Evolutionary conservation across 2,329 filamentous ascomycete species (phyloP).

Genomic region (Venturia oleaginea): DNA sequence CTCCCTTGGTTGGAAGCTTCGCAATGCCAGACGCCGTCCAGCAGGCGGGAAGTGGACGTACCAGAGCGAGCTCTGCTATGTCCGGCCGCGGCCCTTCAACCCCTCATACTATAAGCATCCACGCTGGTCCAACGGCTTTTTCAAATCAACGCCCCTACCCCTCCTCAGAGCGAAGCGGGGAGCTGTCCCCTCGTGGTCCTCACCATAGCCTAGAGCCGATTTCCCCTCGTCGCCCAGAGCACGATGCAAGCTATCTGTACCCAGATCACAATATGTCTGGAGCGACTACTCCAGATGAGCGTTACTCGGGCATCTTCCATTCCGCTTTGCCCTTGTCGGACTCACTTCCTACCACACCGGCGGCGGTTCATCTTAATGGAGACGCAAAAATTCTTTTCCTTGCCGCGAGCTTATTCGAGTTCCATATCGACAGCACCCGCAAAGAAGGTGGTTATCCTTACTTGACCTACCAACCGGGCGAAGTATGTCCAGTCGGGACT

Average conservation of each 20-base stretch:
- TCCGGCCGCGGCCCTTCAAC: conserved; percentile 46
- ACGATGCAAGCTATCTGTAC: background rate
- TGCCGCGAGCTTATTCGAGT: conserved; percentile 90
- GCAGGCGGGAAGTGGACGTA: conserved; percentile 37
- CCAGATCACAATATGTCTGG: background rate
- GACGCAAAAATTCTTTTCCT: conserved; percentile 75
- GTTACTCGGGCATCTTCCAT: conserved; percentile 72
- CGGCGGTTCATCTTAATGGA: conserved; percentile 6
- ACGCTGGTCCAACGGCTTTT: conserved; percentile 23
- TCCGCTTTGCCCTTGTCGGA: conserved; percentile 79
- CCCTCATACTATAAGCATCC: conserved; percentile 23
- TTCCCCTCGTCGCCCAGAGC: conserved; percentile 3
- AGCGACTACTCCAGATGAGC: conserved; percentile 22
- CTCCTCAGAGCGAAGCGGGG: conserved; percentile 15
- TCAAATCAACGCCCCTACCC: conserved; percentile 27
- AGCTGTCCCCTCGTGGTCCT: conserved; percentile 31
- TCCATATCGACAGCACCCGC: conserved; percentile 88
- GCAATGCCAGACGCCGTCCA: conserved; percentile 18
- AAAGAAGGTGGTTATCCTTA: conserved; percentile 94
- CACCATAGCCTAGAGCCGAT: conserved; percentile 33
- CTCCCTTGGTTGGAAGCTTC: conserved; percentile 10
- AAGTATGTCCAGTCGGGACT: conserved; percentile 45
- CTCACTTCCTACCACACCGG: conserved; percentile 18
- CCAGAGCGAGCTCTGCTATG: conserved; percentile 48
- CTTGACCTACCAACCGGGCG: conserved; percentile 86